Percentiles rank a stretch among this genome's conserved stretches.
phyloP scores from a whole-genome alignment of 2,329 filamentous ascomycete genomes.

The Nemania serpens region DNA sequence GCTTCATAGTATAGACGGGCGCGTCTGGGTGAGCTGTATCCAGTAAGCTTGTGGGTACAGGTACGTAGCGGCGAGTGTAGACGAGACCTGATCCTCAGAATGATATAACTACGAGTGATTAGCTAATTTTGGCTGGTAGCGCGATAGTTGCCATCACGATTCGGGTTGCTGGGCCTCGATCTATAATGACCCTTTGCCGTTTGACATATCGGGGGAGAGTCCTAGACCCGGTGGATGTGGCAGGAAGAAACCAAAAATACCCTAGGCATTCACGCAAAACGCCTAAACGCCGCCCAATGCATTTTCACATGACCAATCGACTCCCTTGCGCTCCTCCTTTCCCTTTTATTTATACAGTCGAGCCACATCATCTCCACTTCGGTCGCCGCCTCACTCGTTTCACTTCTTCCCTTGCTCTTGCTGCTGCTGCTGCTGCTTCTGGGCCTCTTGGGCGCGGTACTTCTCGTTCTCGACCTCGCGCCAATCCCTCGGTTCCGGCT shows the following conservation, averaged over 20 bases:
- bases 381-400: not conserved
- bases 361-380: not conserved
- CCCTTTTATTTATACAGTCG: constrained; percentile 14
- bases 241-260: constrained; percentile 8
- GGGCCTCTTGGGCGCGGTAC: constrained; percentile 49
- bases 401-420: constrained; percentile 34
- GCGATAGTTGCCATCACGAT: not conserved
- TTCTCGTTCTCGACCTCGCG: constrained; percentile 68
- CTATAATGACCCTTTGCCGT: not conserved
- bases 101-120: not conserved
- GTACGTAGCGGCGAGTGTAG: not conserved
- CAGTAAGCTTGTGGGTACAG: no score
- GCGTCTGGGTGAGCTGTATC: no score
- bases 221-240: not conserved
- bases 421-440: constrained; percentile 20
- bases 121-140: no score
- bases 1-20: no score
- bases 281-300: constrained; percentile 39
- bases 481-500: constrained; percentile 65
- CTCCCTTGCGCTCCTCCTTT: not conserved
- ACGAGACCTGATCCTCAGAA: not conserved
- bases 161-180: not conserved
- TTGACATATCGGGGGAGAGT: not conserved
- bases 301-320: constrained; percentile 15
- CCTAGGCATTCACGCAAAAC: constrained; percentile 22